These are phyloP conservation scores for Rhynchospora tenuis DNA, from an alignment of 176 grass and related monocot genomes.

Conservation along the genomic window DNA sequence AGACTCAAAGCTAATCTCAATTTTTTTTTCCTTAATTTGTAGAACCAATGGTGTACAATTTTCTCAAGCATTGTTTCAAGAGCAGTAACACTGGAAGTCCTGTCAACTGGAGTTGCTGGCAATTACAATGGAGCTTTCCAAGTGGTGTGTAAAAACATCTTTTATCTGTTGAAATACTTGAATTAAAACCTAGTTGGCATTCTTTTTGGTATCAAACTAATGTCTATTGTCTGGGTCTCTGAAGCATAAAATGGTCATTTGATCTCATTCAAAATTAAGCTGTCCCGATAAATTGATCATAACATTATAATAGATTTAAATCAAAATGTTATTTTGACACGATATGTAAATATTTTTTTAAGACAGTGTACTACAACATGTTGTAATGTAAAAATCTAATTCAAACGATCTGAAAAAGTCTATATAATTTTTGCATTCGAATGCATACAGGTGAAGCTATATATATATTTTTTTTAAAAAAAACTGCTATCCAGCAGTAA, in stretches of 20 bases:
- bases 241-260: neutral
- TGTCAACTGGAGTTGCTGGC: conserved; percentile 72
- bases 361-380: neutral
- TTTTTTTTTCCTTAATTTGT: neutral
- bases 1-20: neutral
- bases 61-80: conserved; percentile 83
- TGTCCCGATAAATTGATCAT: neutral
- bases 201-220: neutral
- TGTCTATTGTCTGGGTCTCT: neutral
- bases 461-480: neutral
- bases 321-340: neutral
- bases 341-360: neutral
- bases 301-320: neutral
- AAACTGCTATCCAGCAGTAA: neutral
- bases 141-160: conserved; percentile 35
- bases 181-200: neutral
- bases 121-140: conserved; percentile 80
- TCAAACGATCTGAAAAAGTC: neutral
- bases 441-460: neutral
- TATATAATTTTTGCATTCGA: neutral
- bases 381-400: neutral
- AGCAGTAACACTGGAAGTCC: conserved; percentile 55
- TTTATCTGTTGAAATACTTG: neutral
- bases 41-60: conserved; percentile 73
- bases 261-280: neutral